phyloP scores from a whole-genome alignment of 257 asterid species.

The Solanum medicagineum region DNA sequence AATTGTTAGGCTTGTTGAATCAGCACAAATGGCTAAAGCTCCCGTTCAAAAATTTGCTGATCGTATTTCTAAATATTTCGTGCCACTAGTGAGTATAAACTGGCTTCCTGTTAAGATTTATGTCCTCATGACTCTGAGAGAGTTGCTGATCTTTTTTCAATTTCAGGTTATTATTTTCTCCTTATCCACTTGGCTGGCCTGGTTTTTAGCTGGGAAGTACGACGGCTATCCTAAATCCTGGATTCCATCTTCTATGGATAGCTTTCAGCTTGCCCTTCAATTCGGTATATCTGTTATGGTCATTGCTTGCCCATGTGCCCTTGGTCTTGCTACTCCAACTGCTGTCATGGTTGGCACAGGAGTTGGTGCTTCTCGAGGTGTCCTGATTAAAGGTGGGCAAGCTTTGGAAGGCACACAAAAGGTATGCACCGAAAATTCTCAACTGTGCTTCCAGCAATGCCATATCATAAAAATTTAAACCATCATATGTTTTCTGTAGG shows the following conservation, averaged over 20 bases:
- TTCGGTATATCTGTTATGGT: conserved; percentile 38
- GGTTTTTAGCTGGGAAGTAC: conserved; percentile 23
- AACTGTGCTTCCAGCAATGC: neutral
- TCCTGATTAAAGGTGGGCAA: conserved; percentile 24
- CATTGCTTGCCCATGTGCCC: conserved; percentile 46
- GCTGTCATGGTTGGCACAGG: conserved; percentile 44
- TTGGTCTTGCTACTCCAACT: conserved; percentile 43
- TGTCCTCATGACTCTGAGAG: neutral
- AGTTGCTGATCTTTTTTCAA: neutral
- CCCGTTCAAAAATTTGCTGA: conserved; percentile 50
- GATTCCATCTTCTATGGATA: conserved; percentile 29
- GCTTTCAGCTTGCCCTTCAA: conserved; percentile 28
- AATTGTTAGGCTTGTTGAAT: conserved; percentile 41
- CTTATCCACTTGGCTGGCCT: conserved; percentile 25
- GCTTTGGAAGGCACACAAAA: conserved; percentile 27
- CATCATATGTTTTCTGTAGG: conserved; percentile 4
- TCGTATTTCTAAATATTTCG: conserved; percentile 31
- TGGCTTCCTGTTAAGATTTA: neutral
- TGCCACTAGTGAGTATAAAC: conserved; percentile 26
- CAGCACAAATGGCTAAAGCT: conserved; percentile 61
- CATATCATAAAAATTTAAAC: neutral
- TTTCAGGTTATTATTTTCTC: conserved; percentile 27
- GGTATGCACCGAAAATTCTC: neutral
- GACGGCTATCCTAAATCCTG: conserved; percentile 20
- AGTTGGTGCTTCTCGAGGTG: conserved; percentile 31